Conservation (phyloP, 2,329 filamentous ascomycete species). For the Fusarium keratoplasticum region DNA sequence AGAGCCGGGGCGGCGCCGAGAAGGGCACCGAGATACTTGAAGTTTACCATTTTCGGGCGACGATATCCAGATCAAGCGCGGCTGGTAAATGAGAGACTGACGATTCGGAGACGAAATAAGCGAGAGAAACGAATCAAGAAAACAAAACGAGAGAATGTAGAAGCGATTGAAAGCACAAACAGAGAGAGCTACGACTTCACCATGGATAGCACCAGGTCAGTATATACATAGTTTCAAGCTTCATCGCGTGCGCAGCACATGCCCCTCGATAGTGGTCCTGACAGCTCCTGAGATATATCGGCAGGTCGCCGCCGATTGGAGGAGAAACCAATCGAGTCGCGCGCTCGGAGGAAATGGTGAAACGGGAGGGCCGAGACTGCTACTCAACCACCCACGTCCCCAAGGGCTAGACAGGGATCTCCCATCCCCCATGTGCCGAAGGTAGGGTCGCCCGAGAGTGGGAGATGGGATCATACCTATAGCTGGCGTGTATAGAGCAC, state of each 20-base stretch:
- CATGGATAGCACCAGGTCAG: background rate
- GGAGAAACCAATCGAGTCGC: conserved; percentile 35
- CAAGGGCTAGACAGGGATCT: background rate
- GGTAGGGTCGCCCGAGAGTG: background rate
- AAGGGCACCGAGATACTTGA: conserved; percentile 43
- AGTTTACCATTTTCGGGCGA: conserved; percentile 35
- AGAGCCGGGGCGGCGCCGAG: conserved; percentile 46
- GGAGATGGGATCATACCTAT: background rate
- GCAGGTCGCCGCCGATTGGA: conserved; percentile 34
- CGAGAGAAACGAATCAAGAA: background rate
- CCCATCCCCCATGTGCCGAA: background rate
- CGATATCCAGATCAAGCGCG: conserved; percentile 26
- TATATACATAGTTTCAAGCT: conserved; percentile 18
- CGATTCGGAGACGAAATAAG: background rate
- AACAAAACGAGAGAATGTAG: conserved; percentile 1
- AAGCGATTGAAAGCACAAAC: background rate
- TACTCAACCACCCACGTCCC: background rate
- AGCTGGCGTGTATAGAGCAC: background rate
- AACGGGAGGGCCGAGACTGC: conserved; percentile 18
- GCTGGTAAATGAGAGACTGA: background rate
- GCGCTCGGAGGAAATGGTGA: conserved; percentile 30
- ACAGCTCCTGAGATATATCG: conserved; percentile 22
- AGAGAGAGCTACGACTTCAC: background rate
- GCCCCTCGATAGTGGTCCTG: conserved; percentile 8
- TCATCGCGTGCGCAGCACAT: background rate